Evolutionary conservation across 345 rosid species (phyloP).

Genomic region (Erucastrum elatum): DNA sequence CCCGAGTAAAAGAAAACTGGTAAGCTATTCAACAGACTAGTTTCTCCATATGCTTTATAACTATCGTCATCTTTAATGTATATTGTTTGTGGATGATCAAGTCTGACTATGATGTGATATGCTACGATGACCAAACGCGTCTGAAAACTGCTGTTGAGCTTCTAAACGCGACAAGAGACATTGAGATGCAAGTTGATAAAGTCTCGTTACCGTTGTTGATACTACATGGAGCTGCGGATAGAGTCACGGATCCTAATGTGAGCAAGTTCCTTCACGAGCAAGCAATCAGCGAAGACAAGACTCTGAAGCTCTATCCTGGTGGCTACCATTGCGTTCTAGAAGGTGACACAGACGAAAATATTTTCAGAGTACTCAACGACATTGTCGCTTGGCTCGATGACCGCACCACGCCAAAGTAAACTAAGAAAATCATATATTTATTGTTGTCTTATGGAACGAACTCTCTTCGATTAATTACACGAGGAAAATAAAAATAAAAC

Average conservation of each 20-base stretch:
- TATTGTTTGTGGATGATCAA: slow-evolving; percentile 33
- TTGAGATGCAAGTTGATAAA: slow-evolving; percentile 67
- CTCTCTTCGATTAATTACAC: background rate
- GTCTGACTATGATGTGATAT: slow-evolving; percentile 78
- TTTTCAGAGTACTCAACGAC: slow-evolving; percentile 57
- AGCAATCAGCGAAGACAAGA: slow-evolving; percentile 81
- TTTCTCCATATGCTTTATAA: background rate
- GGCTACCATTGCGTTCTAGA: slow-evolving; percentile 92
- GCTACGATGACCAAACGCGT: slow-evolving; percentile 59
- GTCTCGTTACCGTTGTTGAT: slow-evolving; percentile 84
- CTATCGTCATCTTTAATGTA: slow-evolving; percentile 9
- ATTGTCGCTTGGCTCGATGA: slow-evolving; percentile 77
- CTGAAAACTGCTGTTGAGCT: slow-evolving; percentile 81
- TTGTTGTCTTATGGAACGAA: background rate
- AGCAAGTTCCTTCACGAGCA: slow-evolving; percentile 75
- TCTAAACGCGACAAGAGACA: slow-evolving; percentile 66
- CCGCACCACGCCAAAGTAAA: slow-evolving; percentile 36
- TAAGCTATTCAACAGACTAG: slow-evolving; percentile 6
- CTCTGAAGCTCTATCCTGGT: slow-evolving; percentile 75
- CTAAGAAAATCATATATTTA: background rate
- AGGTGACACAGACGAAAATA: slow-evolving; percentile 83
- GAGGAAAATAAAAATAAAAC: background rate
- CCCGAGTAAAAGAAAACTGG: slow-evolving; percentile 68
- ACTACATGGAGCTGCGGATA: slow-evolving; percentile 87
- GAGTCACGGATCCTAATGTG: slow-evolving; percentile 79